Conservation (phyloP, 768 basidiomycete species). For the Suillus ampliporus region DNA sequence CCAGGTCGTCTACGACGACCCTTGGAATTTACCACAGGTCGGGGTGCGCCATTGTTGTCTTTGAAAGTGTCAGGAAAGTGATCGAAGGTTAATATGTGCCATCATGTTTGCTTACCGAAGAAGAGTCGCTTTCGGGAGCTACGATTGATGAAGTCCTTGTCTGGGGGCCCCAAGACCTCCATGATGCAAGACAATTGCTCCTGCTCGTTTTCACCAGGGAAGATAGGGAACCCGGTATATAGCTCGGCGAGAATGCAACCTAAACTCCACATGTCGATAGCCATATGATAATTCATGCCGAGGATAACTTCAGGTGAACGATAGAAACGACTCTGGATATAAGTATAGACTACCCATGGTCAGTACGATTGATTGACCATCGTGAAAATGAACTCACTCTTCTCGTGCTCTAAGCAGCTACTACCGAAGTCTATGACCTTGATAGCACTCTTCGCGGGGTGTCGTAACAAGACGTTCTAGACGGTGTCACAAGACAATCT, state of each 20-base stretch:
- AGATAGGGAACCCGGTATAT: constrained; percentile 97
- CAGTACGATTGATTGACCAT: constrained; percentile 9
- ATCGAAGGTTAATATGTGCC: constrained; percentile 10
- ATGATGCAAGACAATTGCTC: constrained; percentile 99
- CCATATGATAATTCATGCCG: constrained; percentile 99
- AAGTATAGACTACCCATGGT: constrained; percentile 84
- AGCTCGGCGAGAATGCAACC: constrained; percentile 98
- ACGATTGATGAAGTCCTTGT: constrained; percentile 92
- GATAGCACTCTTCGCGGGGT: constrained; percentile 94
- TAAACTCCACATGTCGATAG: constrained; percentile 99
- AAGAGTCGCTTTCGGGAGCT: constrained; percentile 94
- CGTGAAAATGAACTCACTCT: constrained; percentile 66
- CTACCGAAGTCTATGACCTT: constrained; percentile 99
- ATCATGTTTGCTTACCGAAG: constrained; percentile 89
- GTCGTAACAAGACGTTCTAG: constrained; percentile 92
- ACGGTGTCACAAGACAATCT: constrained; percentile 10
- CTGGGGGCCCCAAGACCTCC: constrained; percentile 96
- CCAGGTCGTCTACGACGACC: constrained; percentile 92
- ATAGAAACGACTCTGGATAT: constrained; percentile 99
- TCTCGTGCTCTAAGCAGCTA: constrained; percentile 97
- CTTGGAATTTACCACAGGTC: constrained; percentile 95
- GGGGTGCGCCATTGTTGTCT: constrained; percentile 94
- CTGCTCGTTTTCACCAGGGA: constrained; percentile 99
- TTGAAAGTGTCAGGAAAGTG: constrained; percentile 18
- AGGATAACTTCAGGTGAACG: constrained; percentile 99